Conservation (phyloP, 805 yeast species). For the Monosporozyma unispora region DNA sequence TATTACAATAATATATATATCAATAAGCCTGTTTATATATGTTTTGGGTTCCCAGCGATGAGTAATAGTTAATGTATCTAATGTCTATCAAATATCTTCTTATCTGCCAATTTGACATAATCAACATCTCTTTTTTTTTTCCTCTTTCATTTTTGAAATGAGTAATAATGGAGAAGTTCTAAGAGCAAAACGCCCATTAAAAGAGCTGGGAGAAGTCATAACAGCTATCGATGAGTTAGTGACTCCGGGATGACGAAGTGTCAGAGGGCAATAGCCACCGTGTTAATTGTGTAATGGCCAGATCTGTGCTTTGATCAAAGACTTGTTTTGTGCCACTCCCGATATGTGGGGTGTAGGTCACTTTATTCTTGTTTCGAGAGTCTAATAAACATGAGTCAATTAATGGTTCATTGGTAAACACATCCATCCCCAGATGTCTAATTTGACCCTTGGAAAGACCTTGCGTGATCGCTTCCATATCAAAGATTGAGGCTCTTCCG, state of each 20-base stretch:
- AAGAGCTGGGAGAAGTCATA: no score
- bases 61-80: no score
- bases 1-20: no score
- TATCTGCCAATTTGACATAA: no score
- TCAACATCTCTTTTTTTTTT: no score
- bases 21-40: no score
- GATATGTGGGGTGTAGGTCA: constrained; percentile 51
- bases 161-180: no score
- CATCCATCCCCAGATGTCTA: constrained; percentile 53
- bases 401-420: constrained; percentile 47
- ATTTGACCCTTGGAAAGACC: constrained; percentile 37
- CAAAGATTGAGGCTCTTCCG: constrained; percentile 51
- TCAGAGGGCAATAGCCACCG: constrained; percentile 1
- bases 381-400: constrained; percentile 18
- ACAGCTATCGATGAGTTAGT: no score
- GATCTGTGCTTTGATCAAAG: constrained; percentile 36
- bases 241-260: constrained; percentile 13
- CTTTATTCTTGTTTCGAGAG: constrained; percentile 19
- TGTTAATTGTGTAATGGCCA: constrained; percentile 8
- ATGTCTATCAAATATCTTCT: no score
- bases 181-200: no score
- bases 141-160: no score
- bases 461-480: constrained; percentile 41
- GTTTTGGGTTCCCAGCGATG: no score
- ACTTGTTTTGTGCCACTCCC: constrained; percentile 49